Conservation (phyloP, 441 rosid species). For the Brassica hybrid region DNA sequence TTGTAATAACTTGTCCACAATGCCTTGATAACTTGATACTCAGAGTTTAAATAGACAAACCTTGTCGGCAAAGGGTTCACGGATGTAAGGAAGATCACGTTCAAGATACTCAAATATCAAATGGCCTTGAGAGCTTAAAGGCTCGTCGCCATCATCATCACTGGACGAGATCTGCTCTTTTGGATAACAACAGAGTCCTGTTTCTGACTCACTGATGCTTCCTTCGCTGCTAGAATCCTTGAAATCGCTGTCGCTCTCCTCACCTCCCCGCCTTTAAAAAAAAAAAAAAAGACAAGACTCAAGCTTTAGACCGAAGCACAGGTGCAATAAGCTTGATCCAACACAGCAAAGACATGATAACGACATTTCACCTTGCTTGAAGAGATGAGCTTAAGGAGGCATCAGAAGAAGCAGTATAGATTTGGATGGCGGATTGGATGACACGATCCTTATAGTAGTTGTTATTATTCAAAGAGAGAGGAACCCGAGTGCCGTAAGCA, state of each 20-base stretch:
- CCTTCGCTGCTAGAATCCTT: slow-evolving; percentile 78
- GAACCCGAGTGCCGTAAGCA: slow-evolving; percentile 86
- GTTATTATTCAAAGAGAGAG: slow-evolving; percentile 57
- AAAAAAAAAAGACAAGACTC: background rate
- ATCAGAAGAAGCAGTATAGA: slow-evolving; percentile 53
- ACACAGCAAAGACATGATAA: background rate
- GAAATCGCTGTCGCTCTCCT: slow-evolving; percentile 73
- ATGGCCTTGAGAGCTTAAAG: slow-evolving; percentile 47
- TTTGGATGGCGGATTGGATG: slow-evolving; percentile 75
- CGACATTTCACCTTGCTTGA: slow-evolving; percentile 52
- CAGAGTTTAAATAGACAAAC: slow-evolving; percentile 36
- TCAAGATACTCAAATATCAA: slow-evolving; percentile 76
- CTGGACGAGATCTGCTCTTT: slow-evolving; percentile 54
- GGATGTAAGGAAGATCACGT: slow-evolving; percentile 63
- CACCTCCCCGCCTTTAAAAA: slow-evolving; percentile 50
- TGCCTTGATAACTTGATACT: slow-evolving; percentile 6
- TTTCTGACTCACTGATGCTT: slow-evolving; percentile 67
- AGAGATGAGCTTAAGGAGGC: slow-evolving; percentile 42
- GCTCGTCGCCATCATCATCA: slow-evolving; percentile 72
- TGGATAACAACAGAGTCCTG: slow-evolving; percentile 39
- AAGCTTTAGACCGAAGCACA: background rate
- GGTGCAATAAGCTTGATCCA: background rate
- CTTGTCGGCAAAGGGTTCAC: slow-evolving; percentile 82
- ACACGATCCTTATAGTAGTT: slow-evolving; percentile 56
- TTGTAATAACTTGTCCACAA: background rate